Conservation (phyloP, 495 filamentous ascomycete species). For the Daldinia grandis region DNA sequence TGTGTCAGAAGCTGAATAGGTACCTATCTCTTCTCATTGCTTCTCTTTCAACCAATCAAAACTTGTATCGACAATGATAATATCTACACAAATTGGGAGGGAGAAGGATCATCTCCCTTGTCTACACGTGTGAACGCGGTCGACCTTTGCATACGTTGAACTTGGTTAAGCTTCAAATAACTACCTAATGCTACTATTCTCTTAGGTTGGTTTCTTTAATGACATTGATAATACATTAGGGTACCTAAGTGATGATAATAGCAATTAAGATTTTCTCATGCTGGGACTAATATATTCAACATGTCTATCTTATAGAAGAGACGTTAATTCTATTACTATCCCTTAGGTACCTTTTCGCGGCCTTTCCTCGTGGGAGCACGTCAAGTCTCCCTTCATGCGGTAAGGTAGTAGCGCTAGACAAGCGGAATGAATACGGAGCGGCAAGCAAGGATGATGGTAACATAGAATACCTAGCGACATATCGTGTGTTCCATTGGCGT, state of each 20-base stretch:
- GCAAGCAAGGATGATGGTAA: not conserved
- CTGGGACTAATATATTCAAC: not conserved
- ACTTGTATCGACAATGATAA: constrained; percentile 13
- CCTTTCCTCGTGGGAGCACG: constrained; percentile 4
- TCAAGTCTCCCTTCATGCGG: constrained; percentile 5
- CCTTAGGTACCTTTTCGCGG: not conserved
- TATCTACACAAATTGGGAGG: constrained; percentile 2
- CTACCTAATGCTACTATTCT: no score
- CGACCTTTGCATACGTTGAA: not conserved
- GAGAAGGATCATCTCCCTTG: constrained; percentile 26
- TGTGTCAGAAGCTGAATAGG: constrained; percentile 31
- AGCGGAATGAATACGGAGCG: constrained; percentile 30
- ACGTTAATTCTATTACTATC: constrained; percentile 26
- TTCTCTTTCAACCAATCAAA: constrained; percentile 20
- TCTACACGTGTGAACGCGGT: constrained; percentile 25
- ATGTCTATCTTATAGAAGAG: constrained; percentile 6
- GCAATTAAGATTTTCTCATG: not conserved
- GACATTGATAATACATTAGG: not conserved
- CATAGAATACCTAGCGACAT: not conserved
- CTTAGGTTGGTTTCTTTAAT: not conserved
- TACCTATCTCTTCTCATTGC: constrained; percentile 9
- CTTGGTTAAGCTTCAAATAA: not conserved
- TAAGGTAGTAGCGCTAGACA: constrained; percentile 34
- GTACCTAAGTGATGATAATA: not conserved
- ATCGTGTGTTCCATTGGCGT: not conserved